Conservation (phyloP, 129 eudicot species). For the Saussurea involucrata region DNA sequence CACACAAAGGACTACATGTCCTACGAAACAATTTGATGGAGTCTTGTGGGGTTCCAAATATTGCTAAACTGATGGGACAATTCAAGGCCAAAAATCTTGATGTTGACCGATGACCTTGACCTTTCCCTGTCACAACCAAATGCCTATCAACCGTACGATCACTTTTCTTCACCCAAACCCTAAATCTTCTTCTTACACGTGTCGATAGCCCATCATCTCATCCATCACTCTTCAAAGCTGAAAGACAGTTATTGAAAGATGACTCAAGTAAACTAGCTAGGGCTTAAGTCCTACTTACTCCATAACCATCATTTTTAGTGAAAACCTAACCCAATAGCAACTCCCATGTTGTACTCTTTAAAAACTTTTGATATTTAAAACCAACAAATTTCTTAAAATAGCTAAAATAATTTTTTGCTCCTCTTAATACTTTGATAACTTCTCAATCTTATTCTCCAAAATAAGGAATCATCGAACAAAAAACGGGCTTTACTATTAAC, state of each 20-base stretch:
- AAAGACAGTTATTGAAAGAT: neutral
- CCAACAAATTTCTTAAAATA: too few species aligned
- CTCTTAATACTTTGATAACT: too few species aligned
- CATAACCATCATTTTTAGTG: neutral
- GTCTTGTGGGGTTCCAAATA: constrained; percentile 33
- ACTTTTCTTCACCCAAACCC: constrained; percentile 18
- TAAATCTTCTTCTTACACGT: constrained; percentile 16
- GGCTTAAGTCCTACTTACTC: neutral
- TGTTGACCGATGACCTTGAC: constrained; percentile 38
- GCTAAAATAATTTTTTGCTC: too few species aligned
- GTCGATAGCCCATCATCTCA: constrained; percentile 27
- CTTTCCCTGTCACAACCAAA: constrained; percentile 20
- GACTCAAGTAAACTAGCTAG: neutral
- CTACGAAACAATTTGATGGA: constrained; percentile 33
- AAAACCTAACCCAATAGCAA: too few species aligned
- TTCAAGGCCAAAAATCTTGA: constrained; percentile 22
- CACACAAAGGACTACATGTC: constrained; percentile 12
- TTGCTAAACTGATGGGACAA: constrained; percentile 36
- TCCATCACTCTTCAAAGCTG: neutral
- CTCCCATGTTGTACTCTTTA: too few species aligned
- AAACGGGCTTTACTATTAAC: too few species aligned
- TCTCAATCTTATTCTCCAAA: too few species aligned
- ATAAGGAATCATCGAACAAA: too few species aligned
- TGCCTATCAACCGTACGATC: constrained; percentile 36
- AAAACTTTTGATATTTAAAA: too few species aligned